phyloP scores from a whole-genome alignment of 352 stramenopile species.

The Globisporangium nagaii region DNA sequence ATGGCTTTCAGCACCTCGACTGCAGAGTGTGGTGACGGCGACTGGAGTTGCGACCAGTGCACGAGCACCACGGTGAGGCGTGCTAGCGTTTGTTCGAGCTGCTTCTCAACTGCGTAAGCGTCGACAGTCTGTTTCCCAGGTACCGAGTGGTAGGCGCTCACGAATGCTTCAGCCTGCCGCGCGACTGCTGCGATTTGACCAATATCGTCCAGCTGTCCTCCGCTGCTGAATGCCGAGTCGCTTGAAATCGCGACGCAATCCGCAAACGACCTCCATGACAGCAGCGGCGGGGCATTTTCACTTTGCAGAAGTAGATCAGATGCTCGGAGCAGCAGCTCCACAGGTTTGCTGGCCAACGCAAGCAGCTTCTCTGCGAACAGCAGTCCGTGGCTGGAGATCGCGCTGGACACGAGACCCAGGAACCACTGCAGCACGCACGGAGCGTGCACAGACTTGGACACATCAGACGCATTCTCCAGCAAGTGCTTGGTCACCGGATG shows the following conservation, averaged over 20 bases:
- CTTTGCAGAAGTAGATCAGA: background rate
- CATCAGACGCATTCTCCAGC: background rate
- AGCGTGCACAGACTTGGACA: background rate
- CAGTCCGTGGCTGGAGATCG: constrained; percentile 14
- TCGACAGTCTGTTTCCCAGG: background rate
- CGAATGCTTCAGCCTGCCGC: background rate
- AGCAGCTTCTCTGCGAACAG: constrained; percentile 19
- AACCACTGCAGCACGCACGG: constrained; percentile 12
- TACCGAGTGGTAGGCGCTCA: background rate
- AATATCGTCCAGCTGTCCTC: constrained; percentile 1
- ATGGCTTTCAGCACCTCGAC: background rate
- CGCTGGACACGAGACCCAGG: constrained; percentile 9
- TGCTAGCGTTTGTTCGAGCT: background rate
- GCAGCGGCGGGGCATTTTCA: background rate
- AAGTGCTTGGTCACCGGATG: constrained; percentile 10
- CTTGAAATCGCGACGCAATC: constrained; percentile 5
- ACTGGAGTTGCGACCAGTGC: background rate
- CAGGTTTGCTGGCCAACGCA: constrained; percentile 6
- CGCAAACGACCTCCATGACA: constrained; percentile 4
- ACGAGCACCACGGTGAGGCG: background rate
- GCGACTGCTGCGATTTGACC: background rate
- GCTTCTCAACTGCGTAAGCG: background rate
- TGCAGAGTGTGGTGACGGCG: background rate
- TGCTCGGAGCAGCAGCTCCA: background rate
- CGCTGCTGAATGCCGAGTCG: background rate